phyloP scores from a whole-genome alignment of 169 alveolate genomes.

The Fabrea salina region DNA sequence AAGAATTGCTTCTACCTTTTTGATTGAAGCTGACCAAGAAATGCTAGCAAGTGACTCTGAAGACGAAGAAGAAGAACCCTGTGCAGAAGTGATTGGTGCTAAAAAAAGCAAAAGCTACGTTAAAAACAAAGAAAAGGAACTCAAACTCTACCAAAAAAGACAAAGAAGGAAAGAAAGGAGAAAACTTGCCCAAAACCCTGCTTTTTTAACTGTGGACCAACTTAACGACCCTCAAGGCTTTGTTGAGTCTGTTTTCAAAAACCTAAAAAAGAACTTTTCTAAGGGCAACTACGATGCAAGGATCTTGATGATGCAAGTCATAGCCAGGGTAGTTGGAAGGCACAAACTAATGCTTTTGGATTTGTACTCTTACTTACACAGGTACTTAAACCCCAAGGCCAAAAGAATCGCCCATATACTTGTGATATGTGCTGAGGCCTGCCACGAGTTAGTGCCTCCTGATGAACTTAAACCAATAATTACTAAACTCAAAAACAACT shows the following conservation, averaged over 20 bases:
- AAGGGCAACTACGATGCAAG: conserved; percentile 57
- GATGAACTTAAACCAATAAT: conserved; percentile 80
- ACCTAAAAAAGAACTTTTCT: conserved; percentile 34
- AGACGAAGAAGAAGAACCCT: conserved; percentile 53
- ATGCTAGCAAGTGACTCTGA: conserved; percentile 44
- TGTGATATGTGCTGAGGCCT: conserved; percentile 85
- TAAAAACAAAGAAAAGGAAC: conserved; percentile 45
- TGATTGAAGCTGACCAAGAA: conserved; percentile 55
- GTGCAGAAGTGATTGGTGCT: conserved; percentile 42
- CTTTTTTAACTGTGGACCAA: conserved; percentile 78
- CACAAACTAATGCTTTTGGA: conserved; percentile 73
- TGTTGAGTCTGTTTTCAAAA: conserved; percentile 75
- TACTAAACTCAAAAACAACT: conserved; percentile 76
- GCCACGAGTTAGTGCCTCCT: conserved; percentile 85
- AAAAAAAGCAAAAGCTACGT: conserved; percentile 17
- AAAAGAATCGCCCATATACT: conserved; percentile 79
- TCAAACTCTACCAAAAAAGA: conserved; percentile 54
- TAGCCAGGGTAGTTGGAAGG: conserved; percentile 84
- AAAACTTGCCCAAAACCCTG: conserved; percentile 39
- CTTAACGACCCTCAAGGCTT: conserved; percentile 78
- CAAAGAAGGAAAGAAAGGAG: conserved; percentile 50
- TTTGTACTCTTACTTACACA: conserved; percentile 71
- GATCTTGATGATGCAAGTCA: conserved; percentile 65
- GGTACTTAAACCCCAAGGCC: conserved; percentile 82
- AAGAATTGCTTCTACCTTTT: conserved; percentile 52